Evolutionary conservation across 306 rosid species (phyloP), one percentile per base, ranked within the genome.

Genomic region (Styphnolobium japonicum): DNA sequence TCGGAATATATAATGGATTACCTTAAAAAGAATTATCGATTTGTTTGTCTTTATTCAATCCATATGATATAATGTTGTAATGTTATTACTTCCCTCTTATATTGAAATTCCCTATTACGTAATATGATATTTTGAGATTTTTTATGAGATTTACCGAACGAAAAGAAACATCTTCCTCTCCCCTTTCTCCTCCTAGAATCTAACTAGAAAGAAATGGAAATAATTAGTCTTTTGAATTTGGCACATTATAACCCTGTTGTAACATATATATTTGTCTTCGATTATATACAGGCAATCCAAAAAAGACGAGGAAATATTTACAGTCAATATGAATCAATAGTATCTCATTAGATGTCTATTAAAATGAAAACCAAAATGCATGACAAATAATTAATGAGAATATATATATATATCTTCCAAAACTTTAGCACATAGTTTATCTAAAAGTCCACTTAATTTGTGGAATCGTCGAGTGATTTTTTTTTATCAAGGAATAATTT

Each of bases 191-290:
- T 34, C 39, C 56, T 11, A n/a, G n/a, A n/a, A n/a, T n/a, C n/a
- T n/a, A n/a, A n/a, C n/a, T n/a, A n/a, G 15, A 73, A 71, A 75
- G 25, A 37, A 73, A 56, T 25, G 21, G 53, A 77, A 77, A 23
- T 1, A 9, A 33, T 10, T 69, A 15, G 42, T 23, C 67, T 27
- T 14, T 10, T 40, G n/a, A n/a, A 77, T 51, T 37, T 27, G 16
- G 19, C 14, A 16, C n/a, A 34, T 46, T 18, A 8, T 19, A 5
- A 52, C 11, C 12, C 3, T 29, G 25, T 49, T 25, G 5, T 34
- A n/a, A n/a, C n/a, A n/a, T 27, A 11, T 0, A 34, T 29, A 15
- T 1, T 70, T 70, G 31, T 16, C 14, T 48, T 70, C 4, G 18
- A 34, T 16, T 18, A 33, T 0, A 51, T 9, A 8, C 34, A 5